Percentiles rank a stretch among this genome's conserved stretches.
Conservation (phyloP, 1,139 yeast genomes). For the Pichia sp. region DNA sequence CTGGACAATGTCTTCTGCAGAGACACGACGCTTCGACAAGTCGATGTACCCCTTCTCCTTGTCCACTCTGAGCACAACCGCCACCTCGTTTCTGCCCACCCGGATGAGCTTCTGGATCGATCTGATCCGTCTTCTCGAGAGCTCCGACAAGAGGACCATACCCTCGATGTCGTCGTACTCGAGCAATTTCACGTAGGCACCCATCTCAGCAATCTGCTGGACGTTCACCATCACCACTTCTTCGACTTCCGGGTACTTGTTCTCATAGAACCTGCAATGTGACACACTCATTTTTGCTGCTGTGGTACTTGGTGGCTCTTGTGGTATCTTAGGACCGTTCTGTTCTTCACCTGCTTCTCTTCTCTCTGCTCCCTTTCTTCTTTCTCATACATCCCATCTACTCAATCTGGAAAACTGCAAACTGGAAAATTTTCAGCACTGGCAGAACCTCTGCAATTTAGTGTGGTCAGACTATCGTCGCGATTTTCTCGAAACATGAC, state of each 20-base stretch:
- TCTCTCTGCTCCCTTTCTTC: background rate
- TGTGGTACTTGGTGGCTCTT: constrained; percentile 35
- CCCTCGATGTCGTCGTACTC: constrained; percentile 99
- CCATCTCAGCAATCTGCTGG: constrained; percentile 97
- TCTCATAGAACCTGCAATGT: constrained; percentile 94
- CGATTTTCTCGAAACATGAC: too few species aligned
- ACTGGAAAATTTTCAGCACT: constrained; percentile 3
- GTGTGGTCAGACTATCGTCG: too few species aligned
- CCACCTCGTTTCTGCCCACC: constrained; percentile 98
- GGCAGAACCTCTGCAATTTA: too few species aligned
- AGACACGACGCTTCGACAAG: constrained; percentile 94
- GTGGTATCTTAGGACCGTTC: too few species aligned
- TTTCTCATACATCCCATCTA: background rate
- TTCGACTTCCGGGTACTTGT: constrained; percentile 97
- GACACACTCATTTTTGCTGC: constrained; percentile 63
- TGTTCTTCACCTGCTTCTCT: background rate
- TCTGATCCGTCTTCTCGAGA: constrained; percentile 97
- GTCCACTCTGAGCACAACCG: constrained; percentile 97
- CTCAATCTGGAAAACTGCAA: background rate
- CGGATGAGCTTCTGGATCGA: constrained; percentile 95
- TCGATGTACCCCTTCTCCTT: constrained; percentile 98
- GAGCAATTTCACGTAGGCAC: constrained; percentile 89
- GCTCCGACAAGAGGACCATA: constrained; percentile 92
- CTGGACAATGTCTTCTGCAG: constrained; percentile 94
- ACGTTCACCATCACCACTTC: constrained; percentile 99